These are phyloP conservation scores for Purpureocillium lavendulum DNA, from an alignment of 2,329 filamentous ascomycete species.

Conservation along the genomic window DNA sequence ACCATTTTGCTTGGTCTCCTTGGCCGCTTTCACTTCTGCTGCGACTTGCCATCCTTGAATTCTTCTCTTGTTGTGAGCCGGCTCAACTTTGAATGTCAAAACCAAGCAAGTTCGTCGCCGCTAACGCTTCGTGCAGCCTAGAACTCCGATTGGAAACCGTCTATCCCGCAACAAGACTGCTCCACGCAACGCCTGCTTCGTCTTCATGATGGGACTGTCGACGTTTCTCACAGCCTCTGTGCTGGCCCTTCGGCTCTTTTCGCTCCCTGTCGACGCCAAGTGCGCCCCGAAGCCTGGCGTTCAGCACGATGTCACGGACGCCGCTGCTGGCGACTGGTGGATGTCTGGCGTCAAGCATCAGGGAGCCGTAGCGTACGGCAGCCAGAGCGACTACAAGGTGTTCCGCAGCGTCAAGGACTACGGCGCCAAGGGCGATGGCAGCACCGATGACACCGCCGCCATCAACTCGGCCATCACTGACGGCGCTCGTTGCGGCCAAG, in stretches of 20 bases:
- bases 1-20: no score
- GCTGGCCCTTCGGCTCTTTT: conserved; percentile 33
- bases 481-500: conserved; percentile 70
- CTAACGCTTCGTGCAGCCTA: no score
- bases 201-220: conserved; percentile 34
- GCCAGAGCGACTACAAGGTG: conserved; percentile 51
- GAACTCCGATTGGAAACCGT: no score
- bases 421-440: conserved; percentile 59
- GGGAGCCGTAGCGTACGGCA: conserved; percentile 54
- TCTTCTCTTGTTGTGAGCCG: no score
- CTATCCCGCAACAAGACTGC: not conserved
- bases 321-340: conserved; percentile 55
- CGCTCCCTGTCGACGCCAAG: conserved; percentile 22
- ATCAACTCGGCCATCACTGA: conserved; percentile 77
- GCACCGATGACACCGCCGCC: conserved; percentile 75
- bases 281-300: conserved; percentile 15
- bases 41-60: no score
- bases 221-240: conserved; percentile 32
- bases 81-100: no score
- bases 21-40: no score
- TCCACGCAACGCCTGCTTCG: conserved; percentile 20
- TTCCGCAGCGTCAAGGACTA: conserved; percentile 73
- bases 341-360: conserved; percentile 60
- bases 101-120: no score
- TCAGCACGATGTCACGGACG: conserved; percentile 9